Conservation (phyloP, 106 monocot genomes). For the Chionographis japonica region DNA sequence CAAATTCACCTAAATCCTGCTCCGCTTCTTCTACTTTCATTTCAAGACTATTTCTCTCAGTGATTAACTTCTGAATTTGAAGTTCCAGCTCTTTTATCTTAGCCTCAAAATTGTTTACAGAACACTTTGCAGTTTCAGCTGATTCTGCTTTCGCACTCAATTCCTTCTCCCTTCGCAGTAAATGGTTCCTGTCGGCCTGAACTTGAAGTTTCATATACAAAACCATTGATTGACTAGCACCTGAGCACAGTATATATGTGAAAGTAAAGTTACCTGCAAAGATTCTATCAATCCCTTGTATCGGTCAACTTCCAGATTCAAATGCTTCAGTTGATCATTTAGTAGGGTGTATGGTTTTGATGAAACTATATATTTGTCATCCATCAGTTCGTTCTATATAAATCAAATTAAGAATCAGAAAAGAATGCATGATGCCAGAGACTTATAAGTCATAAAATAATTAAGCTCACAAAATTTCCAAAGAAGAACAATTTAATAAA, state of each 20-base stretch:
- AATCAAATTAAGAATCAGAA: constrained; percentile 5
- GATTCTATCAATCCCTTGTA: constrained; percentile 67
- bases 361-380: constrained; percentile 64
- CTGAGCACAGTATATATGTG: neutral
- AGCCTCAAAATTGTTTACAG: constrained; percentile 44
- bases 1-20: constrained; percentile 81
- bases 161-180: constrained; percentile 64
- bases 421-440: constrained; percentile 1
- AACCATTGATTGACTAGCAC: constrained; percentile 4
- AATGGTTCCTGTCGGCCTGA: constrained; percentile 65
- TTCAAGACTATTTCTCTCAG: constrained; percentile 80
- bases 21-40: constrained; percentile 71
- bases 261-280: constrained; percentile 51
- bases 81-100: constrained; percentile 63
- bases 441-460: neutral
- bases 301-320: constrained; percentile 65
- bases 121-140: constrained; percentile 42
- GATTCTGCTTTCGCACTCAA: constrained; percentile 63
- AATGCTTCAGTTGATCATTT: constrained; percentile 59
- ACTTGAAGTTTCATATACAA: constrained; percentile 2
- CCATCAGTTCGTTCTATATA: constrained; percentile 69
- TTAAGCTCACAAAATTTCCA: constrained; percentile 7
- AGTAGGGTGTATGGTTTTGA: constrained; percentile 64
- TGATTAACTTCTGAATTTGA: constrained; percentile 60
- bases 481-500: constrained; percentile 1